Evolutionary conservation across 352 stramenopile species (phyloP).

Genomic region (Phytopythium oedochilum): DNA sequence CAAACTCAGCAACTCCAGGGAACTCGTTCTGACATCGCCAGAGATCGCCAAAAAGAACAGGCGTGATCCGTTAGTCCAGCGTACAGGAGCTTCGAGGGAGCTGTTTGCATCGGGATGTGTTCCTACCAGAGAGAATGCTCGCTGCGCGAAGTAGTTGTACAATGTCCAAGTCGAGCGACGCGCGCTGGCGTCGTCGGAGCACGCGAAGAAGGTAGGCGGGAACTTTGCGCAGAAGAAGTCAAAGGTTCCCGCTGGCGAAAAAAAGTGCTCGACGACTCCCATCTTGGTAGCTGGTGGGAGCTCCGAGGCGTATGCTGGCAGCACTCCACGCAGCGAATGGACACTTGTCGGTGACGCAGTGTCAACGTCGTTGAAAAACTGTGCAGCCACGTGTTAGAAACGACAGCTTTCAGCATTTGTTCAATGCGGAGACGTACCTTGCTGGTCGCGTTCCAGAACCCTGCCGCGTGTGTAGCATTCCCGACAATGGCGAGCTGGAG

Average conservation of each 20-base stretch:
- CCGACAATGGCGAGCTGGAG: slow-evolving; percentile 46
- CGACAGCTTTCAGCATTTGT: neutral
- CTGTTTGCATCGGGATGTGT: too few species aligned
- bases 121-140: slow-evolving; percentile 58
- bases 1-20: slow-evolving; percentile 54
- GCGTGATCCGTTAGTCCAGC: neutral
- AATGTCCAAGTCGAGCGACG: slow-evolving; percentile 31
- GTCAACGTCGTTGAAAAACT: slow-evolving; percentile 53
- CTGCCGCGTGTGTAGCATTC: slow-evolving; percentile 15
- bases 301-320: slow-evolving; percentile 50
- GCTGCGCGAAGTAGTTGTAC: slow-evolving; percentile 80
- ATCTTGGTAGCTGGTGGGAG: slow-evolving; percentile 52
- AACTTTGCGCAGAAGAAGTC: slow-evolving; percentile 73
- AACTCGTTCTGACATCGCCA: slow-evolving; percentile 56
- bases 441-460: slow-evolving; percentile 62
- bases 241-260: slow-evolving; percentile 52
- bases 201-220: slow-evolving; percentile 60
- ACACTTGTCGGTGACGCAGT: slow-evolving; percentile 14
- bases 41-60: too few species aligned
- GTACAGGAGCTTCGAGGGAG: too few species aligned
- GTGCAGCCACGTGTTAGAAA: neutral
- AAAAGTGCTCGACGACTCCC: slow-evolving; percentile 62
- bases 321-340: slow-evolving; percentile 49
- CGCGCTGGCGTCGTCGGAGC: slow-evolving; percentile 13
- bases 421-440: slow-evolving; percentile 11